Percentiles rank a stretch among this genome's conserved stretches.
phyloP scores from a whole-genome alignment of 2,329 filamentous ascomycete genomes.

The Lasiodiplodia sp. region DNA sequence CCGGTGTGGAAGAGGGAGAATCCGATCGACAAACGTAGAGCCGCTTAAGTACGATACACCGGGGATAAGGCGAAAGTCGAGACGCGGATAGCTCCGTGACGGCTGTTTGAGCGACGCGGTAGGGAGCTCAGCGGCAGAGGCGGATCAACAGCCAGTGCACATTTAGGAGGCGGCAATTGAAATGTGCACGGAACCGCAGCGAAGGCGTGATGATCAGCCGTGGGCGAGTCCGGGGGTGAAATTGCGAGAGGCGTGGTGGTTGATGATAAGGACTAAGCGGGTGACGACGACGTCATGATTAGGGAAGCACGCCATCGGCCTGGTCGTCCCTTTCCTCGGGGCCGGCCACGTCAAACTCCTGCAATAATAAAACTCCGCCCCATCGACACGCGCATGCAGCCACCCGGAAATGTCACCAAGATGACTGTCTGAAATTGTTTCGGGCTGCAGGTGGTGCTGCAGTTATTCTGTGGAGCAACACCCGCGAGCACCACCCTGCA shows the following conservation, averaged over 20 bases:
- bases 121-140: not conserved
- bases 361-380: too few species aligned
- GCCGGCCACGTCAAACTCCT: not conserved
- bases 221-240: not conserved
- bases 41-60: not conserved
- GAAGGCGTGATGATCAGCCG: not conserved
- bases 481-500: not conserved
- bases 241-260: constrained; percentile 12
- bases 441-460: not conserved
- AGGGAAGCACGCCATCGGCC: constrained; percentile 14
- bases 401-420: not conserved
- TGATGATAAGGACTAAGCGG: not conserved
- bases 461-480: not conserved
- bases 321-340: not conserved
- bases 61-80: not conserved
- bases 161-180: not conserved
- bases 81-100: too few species aligned
- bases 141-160: not conserved
- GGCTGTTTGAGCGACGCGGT: not conserved
- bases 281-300: constrained; percentile 7
- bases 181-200: not conserved
- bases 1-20: not conserved
- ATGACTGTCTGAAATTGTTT: not conserved
- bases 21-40: not conserved
- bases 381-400: not conserved